Conservation (phyloP, 352 stramenopile species). For the Globisporangium mamillatum region DNA sequence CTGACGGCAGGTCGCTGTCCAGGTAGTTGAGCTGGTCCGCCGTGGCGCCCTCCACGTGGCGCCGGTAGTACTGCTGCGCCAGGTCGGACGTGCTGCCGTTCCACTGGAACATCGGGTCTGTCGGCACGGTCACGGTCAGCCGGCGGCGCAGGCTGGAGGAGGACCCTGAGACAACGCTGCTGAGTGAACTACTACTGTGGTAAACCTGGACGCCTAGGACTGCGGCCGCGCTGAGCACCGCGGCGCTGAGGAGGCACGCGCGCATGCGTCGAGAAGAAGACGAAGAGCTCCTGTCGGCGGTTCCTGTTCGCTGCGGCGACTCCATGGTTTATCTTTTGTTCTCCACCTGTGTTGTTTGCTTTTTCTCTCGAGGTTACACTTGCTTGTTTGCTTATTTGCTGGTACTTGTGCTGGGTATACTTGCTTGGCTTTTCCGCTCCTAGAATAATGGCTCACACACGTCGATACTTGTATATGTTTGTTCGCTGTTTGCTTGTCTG, state of each 20-base stretch:
- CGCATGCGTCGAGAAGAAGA: background rate
- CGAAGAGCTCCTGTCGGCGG: background rate
- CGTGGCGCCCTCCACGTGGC: slow-evolving; percentile 21
- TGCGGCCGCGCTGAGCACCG: background rate
- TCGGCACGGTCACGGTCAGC: slow-evolving; percentile 11
- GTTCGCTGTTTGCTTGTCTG: background rate
- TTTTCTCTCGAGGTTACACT: too few species aligned
- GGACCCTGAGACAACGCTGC: too few species aligned
- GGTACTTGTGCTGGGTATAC: too few species aligned
- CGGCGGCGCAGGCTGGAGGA: slow-evolving; percentile 4
- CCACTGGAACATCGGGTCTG: slow-evolving; percentile 19
- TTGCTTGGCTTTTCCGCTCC: too few species aligned
- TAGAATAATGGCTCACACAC: too few species aligned
- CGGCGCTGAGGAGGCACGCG: background rate
- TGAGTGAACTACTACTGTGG: background rate
- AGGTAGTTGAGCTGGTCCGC: slow-evolving; percentile 16
- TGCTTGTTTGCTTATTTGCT: background rate
- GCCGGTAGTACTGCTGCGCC: slow-evolving; percentile 19
- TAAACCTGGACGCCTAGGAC: background rate
- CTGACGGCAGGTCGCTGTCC: slow-evolving; percentile 13
- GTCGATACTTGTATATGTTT: background rate
- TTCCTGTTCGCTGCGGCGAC: background rate
- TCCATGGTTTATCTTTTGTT: background rate
- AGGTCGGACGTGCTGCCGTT: slow-evolving; percentile 30
- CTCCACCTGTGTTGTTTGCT: background rate